Conservation (phyloP, 2,329 filamentous ascomycete genomes). For the Ceratocystis albifundus region DNA sequence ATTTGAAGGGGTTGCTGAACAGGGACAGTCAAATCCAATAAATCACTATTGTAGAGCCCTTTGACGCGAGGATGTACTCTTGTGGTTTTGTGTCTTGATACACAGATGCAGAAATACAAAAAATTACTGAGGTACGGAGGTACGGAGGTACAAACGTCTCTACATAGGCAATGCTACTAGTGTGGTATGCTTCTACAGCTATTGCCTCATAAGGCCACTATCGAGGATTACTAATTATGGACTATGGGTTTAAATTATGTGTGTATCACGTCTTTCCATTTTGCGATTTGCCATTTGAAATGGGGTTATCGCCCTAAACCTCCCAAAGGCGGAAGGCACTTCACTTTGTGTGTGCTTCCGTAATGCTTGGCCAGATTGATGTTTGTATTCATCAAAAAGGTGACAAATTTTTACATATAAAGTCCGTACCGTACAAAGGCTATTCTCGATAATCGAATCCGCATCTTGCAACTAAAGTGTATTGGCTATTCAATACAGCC, state of each 20-base stretch:
- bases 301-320: not conserved
- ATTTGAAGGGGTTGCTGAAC: not conserved
- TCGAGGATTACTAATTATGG: not conserved
- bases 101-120: not conserved
- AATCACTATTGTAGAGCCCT: conserved; percentile 4
- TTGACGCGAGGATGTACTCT: not conserved
- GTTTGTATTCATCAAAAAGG: too few species aligned
- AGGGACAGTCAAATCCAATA: conserved; percentile 10
- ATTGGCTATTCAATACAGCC: too few species aligned
- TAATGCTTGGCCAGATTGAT: too few species aligned
- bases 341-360: too few species aligned
- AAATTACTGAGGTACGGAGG: too few species aligned
- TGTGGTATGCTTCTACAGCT: not conserved
- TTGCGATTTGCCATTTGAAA: not conserved
- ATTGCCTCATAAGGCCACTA: not conserved
- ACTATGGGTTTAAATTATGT: not conserved
- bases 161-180: not conserved
- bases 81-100: not conserved
- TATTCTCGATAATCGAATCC: too few species aligned
- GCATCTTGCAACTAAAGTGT: too few species aligned
- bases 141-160: too few species aligned
- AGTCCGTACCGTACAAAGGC: too few species aligned
- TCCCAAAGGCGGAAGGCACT: not conserved
- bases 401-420: too few species aligned
- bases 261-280: conserved; percentile 13